Conservation (phyloP, 2,329 filamentous ascomycete species). For the Capronia americana region DNA sequence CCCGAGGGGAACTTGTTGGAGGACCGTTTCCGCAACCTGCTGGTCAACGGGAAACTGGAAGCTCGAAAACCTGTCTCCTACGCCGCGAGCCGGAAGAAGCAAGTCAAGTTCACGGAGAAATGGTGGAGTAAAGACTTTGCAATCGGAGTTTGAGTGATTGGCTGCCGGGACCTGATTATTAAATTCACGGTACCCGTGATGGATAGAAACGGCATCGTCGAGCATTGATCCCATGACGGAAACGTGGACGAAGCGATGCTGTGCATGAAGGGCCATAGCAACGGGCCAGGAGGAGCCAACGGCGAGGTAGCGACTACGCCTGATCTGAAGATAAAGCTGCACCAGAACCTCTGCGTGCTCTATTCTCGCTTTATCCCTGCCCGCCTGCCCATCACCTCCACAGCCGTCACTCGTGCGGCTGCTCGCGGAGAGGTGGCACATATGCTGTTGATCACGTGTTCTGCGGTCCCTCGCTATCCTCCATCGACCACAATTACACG, state of each 20-base stretch:
- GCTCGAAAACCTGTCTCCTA: slow-evolving; percentile 78
- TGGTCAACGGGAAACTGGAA: slow-evolving; percentile 90
- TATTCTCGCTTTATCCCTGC: background rate
- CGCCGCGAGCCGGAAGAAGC: slow-evolving; percentile 75
- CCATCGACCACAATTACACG: background rate
- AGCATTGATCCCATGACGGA: background rate
- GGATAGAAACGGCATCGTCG: background rate
- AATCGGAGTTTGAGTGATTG: background rate
- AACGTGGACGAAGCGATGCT: background rate
- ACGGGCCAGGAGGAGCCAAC: background rate
- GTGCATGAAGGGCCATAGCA: background rate
- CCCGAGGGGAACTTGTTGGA: slow-evolving; percentile 95
- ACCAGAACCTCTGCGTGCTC: too few relatives aligned
- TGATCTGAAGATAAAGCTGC: background rate
- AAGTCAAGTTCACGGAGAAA: slow-evolving; percentile 86
- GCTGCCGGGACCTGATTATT: background rate
- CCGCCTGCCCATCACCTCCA: background rate
- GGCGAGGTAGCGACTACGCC: background rate
- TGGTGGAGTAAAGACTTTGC: slow-evolving; percentile 95
- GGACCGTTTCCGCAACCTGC: slow-evolving; percentile 86
- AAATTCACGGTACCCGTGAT: background rate
- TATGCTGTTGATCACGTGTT: background rate
- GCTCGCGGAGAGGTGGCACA: background rate
- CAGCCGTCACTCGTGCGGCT: background rate
- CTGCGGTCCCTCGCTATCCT: background rate